A percentile compares a stretch with the other conserved stretches of the same genome.
phyloP scores from a whole-genome alignment of 768 basidiomycete species.

The Russula sp. region DNA sequence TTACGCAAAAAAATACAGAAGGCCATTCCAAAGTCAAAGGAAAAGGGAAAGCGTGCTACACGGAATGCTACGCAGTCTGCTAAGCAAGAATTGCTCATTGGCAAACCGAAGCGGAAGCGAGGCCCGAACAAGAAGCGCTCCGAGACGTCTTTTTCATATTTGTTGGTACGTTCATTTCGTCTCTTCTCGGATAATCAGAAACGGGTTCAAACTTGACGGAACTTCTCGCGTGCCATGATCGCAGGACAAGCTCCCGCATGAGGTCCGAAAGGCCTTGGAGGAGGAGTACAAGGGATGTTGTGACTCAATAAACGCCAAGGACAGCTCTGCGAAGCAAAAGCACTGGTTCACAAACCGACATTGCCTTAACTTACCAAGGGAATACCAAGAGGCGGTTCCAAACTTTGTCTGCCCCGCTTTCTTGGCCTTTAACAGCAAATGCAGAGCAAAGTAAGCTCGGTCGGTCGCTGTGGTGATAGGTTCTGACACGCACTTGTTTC shows the following conservation, averaged over 20 bases:
- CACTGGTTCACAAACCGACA: slow-evolving; percentile 9
- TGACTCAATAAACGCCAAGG: not conserved
- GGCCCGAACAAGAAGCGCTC: not conserved
- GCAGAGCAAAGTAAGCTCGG: slow-evolving; percentile 15
- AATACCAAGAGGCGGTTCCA: not conserved
- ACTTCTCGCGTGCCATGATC: not conserved
- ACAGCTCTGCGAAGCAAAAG: not conserved
- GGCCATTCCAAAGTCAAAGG: too few species aligned
- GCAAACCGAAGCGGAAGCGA: not conserved
- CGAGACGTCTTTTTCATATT: not conserved
- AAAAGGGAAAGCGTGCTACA: too few species aligned
- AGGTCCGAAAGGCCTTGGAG: not conserved
- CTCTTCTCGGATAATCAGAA: not conserved
- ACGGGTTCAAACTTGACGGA: too few species aligned
- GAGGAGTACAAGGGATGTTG: not conserved
- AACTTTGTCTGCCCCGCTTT: slow-evolving; percentile 5
- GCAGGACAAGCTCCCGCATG: not conserved
- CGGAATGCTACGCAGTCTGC: too few species aligned
- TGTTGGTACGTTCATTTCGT: slow-evolving; percentile 9
- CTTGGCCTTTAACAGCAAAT: not conserved
- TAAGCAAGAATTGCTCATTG: too few species aligned
- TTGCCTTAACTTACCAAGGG: not conserved
- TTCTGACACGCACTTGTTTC: not conserved
- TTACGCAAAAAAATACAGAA: too few species aligned
- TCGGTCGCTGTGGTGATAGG: not conserved